phyloP scores from a whole-genome alignment of 257 asterid species.

The Capsicum rhomboideum region DNA sequence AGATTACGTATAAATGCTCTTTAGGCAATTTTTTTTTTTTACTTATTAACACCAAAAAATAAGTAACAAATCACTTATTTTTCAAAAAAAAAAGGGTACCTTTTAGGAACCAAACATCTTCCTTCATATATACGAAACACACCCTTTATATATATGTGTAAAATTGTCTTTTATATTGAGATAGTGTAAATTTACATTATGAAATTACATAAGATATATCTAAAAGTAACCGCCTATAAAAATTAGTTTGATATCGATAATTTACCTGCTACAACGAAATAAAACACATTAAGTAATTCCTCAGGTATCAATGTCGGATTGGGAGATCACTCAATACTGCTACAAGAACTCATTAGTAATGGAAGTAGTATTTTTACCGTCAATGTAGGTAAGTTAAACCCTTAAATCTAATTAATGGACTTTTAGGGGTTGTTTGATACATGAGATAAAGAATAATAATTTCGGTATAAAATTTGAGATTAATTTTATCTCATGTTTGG shows the following conservation, averaged over 20 bases:
- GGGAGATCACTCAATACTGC: background rate
- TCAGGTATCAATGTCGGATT: background rate
- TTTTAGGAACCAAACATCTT: background rate
- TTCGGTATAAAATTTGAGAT: too few species aligned
- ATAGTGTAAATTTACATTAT: too few species aligned
- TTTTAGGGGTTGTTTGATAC: background rate
- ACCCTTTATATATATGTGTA: background rate
- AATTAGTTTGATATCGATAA: background rate
- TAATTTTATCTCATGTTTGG: too few species aligned
- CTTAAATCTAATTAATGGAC: background rate
- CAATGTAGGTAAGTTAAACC: background rate
- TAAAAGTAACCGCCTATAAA: too few species aligned
- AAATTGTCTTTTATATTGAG: background rate
- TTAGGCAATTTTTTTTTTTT: too few species aligned
- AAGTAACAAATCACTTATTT: background rate
- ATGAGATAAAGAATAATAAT: too few species aligned
- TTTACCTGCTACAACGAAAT: background rate
- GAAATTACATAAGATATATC: too few species aligned
- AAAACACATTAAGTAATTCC: background rate
- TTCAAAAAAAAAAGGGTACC: too few species aligned
- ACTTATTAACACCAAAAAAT: background rate
- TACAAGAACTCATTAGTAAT: background rate
- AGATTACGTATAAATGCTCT: too few species aligned
- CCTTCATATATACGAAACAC: background rate
- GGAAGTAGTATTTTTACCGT: background rate